Conservation (phyloP, 768 basidiomycete genomes). For the Serendipita vermifera region DNA sequence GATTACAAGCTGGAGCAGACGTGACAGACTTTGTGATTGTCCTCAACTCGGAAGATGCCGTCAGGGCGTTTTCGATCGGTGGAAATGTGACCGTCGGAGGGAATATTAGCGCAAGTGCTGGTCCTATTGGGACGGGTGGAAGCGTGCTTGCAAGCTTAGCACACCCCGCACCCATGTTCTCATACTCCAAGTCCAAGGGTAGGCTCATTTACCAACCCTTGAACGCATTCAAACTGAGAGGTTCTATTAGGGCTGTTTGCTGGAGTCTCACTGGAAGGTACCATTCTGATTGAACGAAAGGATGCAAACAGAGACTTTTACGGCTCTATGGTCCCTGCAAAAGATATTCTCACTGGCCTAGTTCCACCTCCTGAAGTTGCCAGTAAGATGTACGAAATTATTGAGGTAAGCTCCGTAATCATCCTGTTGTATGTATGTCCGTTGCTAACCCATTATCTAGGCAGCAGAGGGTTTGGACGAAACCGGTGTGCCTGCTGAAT, state of each 20-base stretch:
- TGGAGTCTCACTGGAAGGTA: slow-evolving; percentile 88
- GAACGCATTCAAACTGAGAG: neutral
- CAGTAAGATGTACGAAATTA: slow-evolving; percentile 83
- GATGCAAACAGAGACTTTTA: slow-evolving; percentile 96
- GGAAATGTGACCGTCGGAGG: slow-evolving; percentile 96
- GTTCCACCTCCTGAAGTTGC: slow-evolving; percentile 98
- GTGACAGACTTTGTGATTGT: slow-evolving; percentile 80
- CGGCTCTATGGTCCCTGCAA: slow-evolving; percentile 76
- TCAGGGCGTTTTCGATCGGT: slow-evolving; percentile 86
- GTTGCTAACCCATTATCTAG: neutral
- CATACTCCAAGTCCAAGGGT: slow-evolving; percentile 93
- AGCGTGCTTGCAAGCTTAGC: slow-evolving; percentile 77
- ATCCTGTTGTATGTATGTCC: neutral
- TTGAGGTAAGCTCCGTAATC: slow-evolving; percentile 37
- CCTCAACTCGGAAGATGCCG: slow-evolving; percentile 91
- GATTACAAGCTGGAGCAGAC: slow-evolving; percentile 91
- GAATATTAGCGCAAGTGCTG: slow-evolving; percentile 69
- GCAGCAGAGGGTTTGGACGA: slow-evolving; percentile 91
- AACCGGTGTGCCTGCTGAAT: slow-evolving; percentile 56
- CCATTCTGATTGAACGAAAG: slow-evolving; percentile 85
- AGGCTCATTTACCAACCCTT: slow-evolving; percentile 21
- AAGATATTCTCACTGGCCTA: slow-evolving; percentile 81
- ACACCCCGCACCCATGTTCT: slow-evolving; percentile 95
- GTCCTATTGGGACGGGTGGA: slow-evolving; percentile 89
- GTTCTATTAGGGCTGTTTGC: slow-evolving; percentile 67